Evolutionary conservation across 192 early-diverging fungal genomes (phyloP).

Genomic region (Mortierella antarctica): DNA sequence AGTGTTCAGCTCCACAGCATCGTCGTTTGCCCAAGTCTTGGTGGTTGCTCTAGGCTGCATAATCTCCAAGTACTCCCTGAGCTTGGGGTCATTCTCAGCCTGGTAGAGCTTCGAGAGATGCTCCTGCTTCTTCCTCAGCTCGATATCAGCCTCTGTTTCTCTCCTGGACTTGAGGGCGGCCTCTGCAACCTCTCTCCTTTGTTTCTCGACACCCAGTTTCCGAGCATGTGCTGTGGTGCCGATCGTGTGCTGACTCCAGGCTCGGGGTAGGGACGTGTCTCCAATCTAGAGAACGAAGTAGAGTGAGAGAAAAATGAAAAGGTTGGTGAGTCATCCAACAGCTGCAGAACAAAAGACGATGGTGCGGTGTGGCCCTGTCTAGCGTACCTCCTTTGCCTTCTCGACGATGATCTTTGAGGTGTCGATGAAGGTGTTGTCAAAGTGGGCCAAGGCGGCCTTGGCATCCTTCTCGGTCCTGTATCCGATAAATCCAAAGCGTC

Average conservation of each 20-base stretch:
- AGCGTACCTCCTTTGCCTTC: slow-evolving; percentile 81
- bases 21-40: slow-evolving; percentile 95
- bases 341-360: not conserved
- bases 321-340: not conserved
- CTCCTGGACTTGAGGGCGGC: slow-evolving; percentile 36
- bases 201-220: slow-evolving; percentile 53
- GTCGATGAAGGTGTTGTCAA: slow-evolving; percentile 92
- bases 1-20: slow-evolving; percentile 58
- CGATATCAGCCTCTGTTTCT: slow-evolving; percentile 41
- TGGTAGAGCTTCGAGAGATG: slow-evolving; percentile 60
- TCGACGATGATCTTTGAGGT: slow-evolving; percentile 91
- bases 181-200: slow-evolving; percentile 52
- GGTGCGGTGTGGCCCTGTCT: not conserved
- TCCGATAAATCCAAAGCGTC: slow-evolving; percentile 94
- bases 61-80: slow-evolving; percentile 91
- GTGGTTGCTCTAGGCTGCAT: slow-evolving; percentile 84
- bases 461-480: slow-evolving; percentile 91
- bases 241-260: slow-evolving; percentile 91
- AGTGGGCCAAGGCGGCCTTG: slow-evolving; percentile 81
- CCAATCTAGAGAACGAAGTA: slow-evolving; percentile 67
- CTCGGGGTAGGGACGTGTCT: slow-evolving; percentile 83
- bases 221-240: slow-evolving; percentile 84
- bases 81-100: slow-evolving; percentile 81
- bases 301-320: not conserved
- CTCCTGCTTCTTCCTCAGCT: slow-evolving; percentile 62